These are phyloP conservation scores for Kwoniella newhampshirensis DNA, from an alignment of 768 basidiomycete genomes.

Conservation along the genomic window DNA sequence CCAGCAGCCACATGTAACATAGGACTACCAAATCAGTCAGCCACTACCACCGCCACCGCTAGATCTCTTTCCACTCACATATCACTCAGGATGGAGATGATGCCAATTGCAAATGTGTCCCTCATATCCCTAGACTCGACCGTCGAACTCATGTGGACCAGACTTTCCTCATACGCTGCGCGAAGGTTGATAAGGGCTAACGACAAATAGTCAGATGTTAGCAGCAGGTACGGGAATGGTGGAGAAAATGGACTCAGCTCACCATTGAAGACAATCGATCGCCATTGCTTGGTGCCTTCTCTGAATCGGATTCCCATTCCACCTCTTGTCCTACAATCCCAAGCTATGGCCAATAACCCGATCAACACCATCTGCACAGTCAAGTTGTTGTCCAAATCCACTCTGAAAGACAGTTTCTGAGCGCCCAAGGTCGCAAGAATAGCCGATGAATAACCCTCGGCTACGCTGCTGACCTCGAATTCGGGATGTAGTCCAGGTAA, in stretches of 20 bases:
- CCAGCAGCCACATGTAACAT: conserved; percentile 43
- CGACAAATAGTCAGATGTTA: too few species aligned
- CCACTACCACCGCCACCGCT: too few species aligned
- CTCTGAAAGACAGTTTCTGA: conserved; percentile 23
- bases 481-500: conserved; percentile 42
- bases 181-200: conserved; percentile 43
- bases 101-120: conserved; percentile 38
- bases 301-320: conserved; percentile 39
- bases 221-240: too few species aligned
- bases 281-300: conserved; percentile 41
- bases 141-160: conserved; percentile 18
- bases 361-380: conserved; percentile 37
- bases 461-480: conserved; percentile 27
- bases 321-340: conserved; percentile 41
- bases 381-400: conserved; percentile 29
- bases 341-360: conserved; percentile 39
- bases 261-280: conserved; percentile 36
- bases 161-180: conserved; percentile 31
- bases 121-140: conserved; percentile 33
- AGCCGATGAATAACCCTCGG: conserved; percentile 34
- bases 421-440: conserved; percentile 28
- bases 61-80: conserved; percentile 23
- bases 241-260: conserved; percentile 4
- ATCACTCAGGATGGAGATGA: conserved; percentile 39
- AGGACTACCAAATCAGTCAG: conserved; percentile 23